Evolutionary conservation across 305 asterid species (phyloP).

Genomic region (Solanum chacoense): DNA sequence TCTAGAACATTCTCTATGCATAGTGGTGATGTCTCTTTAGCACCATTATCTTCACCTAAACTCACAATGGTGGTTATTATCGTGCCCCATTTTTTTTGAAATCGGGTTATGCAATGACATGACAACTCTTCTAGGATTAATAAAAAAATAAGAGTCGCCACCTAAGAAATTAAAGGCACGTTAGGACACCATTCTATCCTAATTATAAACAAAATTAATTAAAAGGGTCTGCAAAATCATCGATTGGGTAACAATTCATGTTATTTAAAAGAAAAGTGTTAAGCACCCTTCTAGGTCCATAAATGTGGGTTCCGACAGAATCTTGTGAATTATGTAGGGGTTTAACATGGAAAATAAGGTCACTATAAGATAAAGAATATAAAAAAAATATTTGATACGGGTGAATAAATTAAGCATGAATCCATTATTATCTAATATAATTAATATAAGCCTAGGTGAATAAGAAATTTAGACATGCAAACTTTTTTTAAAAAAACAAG

Average conservation of each 20-base stretch:
- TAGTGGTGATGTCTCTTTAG: background rate
- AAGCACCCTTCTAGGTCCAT: background rate
- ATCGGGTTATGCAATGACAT: background rate
- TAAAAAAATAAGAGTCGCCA: no score
- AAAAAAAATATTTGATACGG: no score
- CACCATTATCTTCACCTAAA: background rate
- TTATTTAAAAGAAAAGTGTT: background rate
- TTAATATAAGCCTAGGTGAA: background rate
- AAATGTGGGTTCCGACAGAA: background rate
- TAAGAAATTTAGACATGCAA: background rate
- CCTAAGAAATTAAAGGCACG: background rate
- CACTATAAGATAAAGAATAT: no score
- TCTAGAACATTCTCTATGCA: background rate
- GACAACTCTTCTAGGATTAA: background rate
- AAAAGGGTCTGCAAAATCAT: background rate
- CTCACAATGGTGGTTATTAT: background rate
- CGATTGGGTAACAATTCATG: no score
- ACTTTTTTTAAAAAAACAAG: no score
- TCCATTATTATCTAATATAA: no score
- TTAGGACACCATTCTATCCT: background rate
- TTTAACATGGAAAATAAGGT: background rate
- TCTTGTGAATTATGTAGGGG: background rate
- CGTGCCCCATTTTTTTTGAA: background rate
- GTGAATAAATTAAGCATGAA: background rate
- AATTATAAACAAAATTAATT: no score